Conservation (phyloP, 2,329 filamentous ascomycete species). For the Calonectria montana region DNA sequence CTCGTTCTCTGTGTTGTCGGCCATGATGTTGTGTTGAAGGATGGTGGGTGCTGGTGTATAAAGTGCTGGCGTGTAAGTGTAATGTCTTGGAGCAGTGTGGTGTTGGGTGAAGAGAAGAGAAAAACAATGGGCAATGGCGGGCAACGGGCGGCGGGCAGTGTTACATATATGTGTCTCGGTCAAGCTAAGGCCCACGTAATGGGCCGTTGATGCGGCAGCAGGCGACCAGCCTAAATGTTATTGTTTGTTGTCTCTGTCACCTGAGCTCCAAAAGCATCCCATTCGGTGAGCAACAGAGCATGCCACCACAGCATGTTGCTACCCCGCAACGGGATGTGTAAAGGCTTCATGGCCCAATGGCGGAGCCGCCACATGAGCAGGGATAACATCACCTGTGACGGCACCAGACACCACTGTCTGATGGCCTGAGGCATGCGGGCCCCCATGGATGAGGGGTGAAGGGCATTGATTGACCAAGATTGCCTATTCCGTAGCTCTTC, state of each 20-base stretch:
- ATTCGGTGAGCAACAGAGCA: slow-evolving; percentile 18
- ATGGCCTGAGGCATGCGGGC: slow-evolving; percentile 11
- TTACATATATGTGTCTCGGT: slow-evolving; percentile 37
- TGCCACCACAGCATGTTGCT: slow-evolving; percentile 32
- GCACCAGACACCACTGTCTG: slow-evolving; percentile 2
- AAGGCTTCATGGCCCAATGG: not conserved
- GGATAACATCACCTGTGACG: slow-evolving; percentile 35
- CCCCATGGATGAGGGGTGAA: not conserved
- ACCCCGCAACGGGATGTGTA: slow-evolving; percentile 41
- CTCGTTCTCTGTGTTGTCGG: slow-evolving; percentile 41
- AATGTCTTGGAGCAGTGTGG: not conserved
- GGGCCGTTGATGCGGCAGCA: slow-evolving; percentile 43
- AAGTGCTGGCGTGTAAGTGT: slow-evolving; percentile 17
- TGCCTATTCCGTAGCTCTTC: not conserved
- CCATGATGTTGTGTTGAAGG: slow-evolving; percentile 39
- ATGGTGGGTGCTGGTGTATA: not conserved
- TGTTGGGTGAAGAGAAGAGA: slow-evolving; percentile 13
- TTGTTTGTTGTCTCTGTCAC: slow-evolving; percentile 38
- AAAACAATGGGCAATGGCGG: slow-evolving; percentile 20
- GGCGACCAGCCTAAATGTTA: slow-evolving; percentile 33
- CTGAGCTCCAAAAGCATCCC: slow-evolving; percentile 32
- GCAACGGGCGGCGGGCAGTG: slow-evolving; percentile 30
- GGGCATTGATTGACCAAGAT: not conserved
- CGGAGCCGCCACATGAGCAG: slow-evolving; percentile 35
- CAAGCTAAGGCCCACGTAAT: slow-evolving; percentile 37